Evolutionary conservation across 768 basidiomycete species (phyloP), one percentile per base, ranked within the genome.

Genomic region (Cystobasidium tubakii): DNA sequence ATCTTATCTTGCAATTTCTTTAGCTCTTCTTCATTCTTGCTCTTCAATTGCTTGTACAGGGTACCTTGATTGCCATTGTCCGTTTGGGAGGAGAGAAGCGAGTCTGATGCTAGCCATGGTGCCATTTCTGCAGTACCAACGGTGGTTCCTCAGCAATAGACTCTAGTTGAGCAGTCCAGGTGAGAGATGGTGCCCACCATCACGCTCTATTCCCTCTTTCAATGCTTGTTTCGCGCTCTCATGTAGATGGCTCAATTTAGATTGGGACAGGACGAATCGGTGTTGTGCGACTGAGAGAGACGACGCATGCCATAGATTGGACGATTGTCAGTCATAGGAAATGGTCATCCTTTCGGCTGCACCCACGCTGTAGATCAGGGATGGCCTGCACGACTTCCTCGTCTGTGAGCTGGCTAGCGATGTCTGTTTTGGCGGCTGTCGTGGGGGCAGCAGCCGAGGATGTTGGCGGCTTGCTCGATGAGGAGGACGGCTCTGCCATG

Each of bases 1-100:
- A 96, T 83, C 57, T 89, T 84, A 74, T 87, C 87, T 66, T 95
- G 90, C 13, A 98, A 82, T 77, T 85, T 86, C 64, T 86, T 84
- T 33, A 97, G 85, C 78, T 89, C 87, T 55, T 86, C 86, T 66
- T 84, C 81, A 81, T 97, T 97, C 42, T 86, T 85, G 62, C 85
- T 85, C 79, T 89, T 86, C 79, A 95, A 84, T 39, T 29, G 23
- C 36, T 75, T 46, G 27, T 54, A 23, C 23, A 76, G 55, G 36
- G 39, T 7, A 25, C 62, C 72, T 46, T 36, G 33, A 23, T 27
- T 36, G 57, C 31, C 69, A 39, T 43, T 7, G 31, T 65, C 62
- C 39, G 23, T 50, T 54, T 60, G 9, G 54, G 55, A 50, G 54
- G 46, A 29, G 25, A 57, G 34, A 12, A 64, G n/a, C 19, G 73